Evolutionary conservation across 2,329 filamentous ascomycete genomes (phyloP).

Genomic region (Colletotrichum liriopes): DNA sequence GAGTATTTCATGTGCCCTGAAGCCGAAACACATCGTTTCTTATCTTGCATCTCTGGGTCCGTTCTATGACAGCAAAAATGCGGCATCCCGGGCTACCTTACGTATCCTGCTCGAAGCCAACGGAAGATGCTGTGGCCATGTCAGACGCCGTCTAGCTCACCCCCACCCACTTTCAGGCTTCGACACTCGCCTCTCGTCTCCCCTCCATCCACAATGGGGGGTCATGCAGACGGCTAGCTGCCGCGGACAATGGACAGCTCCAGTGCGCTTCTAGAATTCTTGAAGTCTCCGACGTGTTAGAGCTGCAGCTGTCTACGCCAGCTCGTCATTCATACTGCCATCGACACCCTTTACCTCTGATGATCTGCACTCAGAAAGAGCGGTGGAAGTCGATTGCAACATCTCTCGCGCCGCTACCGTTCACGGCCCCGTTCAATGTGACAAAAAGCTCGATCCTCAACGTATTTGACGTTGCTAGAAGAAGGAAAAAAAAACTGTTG

Average conservation of each 20-base stretch:
- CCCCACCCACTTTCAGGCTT: constrained; percentile 19
- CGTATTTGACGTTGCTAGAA: neutral
- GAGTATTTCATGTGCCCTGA: constrained; percentile 5
- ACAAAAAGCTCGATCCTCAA: constrained; percentile 15
- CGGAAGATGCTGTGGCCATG: constrained; percentile 17
- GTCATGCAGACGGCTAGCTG: constrained; percentile 40
- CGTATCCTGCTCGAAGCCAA: constrained; percentile 20
- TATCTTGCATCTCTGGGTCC: constrained; percentile 13
- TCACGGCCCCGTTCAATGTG: constrained; percentile 14
- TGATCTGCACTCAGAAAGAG: constrained; percentile 40
- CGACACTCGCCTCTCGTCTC: constrained; percentile 8
- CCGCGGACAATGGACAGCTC: constrained; percentile 21
- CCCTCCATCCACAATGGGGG: constrained; percentile 18
- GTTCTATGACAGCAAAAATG: constrained; percentile 25
- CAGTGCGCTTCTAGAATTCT: constrained; percentile 30
- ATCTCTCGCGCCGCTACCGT: constrained; percentile 30
- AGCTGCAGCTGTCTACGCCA: constrained; percentile 36
- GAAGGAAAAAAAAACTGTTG: too few species aligned
- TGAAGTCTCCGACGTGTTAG: constrained; percentile 26
- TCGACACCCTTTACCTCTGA: constrained; percentile 12
- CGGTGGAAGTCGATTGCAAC: constrained; percentile 35
- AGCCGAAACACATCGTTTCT: constrained; percentile 16
- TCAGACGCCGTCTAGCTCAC: constrained; percentile 30
- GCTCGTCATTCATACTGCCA: constrained; percentile 36
- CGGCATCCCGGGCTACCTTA: constrained; percentile 32